Conservation (phyloP, 257 asterid species). For the Avicennia marina region DNA sequence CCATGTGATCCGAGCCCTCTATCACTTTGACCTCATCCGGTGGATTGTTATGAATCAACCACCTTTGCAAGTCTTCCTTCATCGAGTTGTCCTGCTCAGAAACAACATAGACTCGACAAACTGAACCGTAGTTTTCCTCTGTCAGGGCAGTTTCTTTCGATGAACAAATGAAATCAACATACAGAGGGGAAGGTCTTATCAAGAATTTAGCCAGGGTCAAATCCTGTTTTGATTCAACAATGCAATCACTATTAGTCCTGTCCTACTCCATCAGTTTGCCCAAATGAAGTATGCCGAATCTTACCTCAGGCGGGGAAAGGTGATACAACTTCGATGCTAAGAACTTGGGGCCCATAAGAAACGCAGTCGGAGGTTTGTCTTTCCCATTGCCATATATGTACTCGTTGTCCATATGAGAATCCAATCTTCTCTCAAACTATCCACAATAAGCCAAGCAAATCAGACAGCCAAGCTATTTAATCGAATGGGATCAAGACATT, state of each 20-base stretch:
- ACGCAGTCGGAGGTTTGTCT: conserved; percentile 19
- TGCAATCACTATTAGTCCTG: too few relatives aligned
- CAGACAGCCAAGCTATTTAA: too few relatives aligned
- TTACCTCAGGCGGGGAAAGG: conserved; percentile 30
- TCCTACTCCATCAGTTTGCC: too few relatives aligned
- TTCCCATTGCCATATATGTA: background rate
- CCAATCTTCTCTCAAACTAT: conserved; percentile 15
- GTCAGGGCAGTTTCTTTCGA: too few relatives aligned
- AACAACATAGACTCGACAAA: conserved; percentile 27
- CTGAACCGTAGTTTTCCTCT: conserved; percentile 21
- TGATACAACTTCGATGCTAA: conserved; percentile 19
- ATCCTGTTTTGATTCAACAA: conserved; percentile 13
- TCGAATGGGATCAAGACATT: too few relatives aligned
- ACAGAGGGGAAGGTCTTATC: conserved; percentile 19
- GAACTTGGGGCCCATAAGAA: conserved; percentile 21
- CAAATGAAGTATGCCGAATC: too few relatives aligned
- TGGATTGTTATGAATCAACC: conserved; percentile 25
- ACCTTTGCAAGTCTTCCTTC: conserved; percentile 16
- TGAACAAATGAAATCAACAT: background rate
- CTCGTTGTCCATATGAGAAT: conserved; percentile 16
- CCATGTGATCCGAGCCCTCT: conserved; percentile 29
- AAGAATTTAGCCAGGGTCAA: conserved; percentile 25
- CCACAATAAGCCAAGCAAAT: too few relatives aligned
- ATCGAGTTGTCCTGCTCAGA: conserved; percentile 15
- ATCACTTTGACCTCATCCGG: conserved; percentile 22